phyloP scores from a whole-genome alignment of 192 early-diverging fungal species.

The Pecoramyces ruminantium region DNA sequence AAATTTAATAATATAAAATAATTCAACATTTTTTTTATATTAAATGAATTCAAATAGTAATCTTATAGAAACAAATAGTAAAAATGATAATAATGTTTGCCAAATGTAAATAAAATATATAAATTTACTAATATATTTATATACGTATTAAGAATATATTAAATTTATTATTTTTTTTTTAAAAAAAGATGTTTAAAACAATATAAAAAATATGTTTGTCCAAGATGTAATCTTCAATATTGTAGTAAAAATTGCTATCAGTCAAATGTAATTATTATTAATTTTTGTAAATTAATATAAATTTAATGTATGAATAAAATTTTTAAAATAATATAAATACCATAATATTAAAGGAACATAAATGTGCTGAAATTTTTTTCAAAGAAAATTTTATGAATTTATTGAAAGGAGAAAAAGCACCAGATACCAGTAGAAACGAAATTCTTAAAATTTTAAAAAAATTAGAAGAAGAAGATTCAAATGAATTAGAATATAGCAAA shows the following conservation, averaged over 20 bases:
- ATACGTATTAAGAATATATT: too few species aligned
- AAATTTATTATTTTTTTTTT: too few species aligned
- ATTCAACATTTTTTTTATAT: too few species aligned
- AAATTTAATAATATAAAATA: too few species aligned
- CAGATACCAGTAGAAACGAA: background rate
- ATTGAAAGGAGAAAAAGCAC: background rate
- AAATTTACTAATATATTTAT: too few species aligned
- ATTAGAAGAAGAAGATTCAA: background rate
- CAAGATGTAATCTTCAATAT: background rate
- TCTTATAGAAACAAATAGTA: too few species aligned
- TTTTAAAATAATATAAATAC: too few species aligned
- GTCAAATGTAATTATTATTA: background rate
- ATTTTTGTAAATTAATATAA: too few species aligned
- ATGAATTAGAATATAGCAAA: background rate
- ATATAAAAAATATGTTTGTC: background rate
- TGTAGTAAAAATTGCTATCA: background rate
- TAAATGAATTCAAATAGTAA: too few species aligned
- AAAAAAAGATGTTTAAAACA: background rate
- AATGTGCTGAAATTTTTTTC: background rate
- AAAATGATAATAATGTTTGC: too few species aligned
- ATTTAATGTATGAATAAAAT: too few species aligned
- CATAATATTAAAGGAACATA: background rate
- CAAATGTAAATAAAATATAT: too few species aligned
- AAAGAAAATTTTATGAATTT: background rate
- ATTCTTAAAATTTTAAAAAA: background rate